Evolutionary conservation across 2,329 filamentous ascomycete genomes (phyloP).

Genomic region (Sordariomycetes sp.): DNA sequence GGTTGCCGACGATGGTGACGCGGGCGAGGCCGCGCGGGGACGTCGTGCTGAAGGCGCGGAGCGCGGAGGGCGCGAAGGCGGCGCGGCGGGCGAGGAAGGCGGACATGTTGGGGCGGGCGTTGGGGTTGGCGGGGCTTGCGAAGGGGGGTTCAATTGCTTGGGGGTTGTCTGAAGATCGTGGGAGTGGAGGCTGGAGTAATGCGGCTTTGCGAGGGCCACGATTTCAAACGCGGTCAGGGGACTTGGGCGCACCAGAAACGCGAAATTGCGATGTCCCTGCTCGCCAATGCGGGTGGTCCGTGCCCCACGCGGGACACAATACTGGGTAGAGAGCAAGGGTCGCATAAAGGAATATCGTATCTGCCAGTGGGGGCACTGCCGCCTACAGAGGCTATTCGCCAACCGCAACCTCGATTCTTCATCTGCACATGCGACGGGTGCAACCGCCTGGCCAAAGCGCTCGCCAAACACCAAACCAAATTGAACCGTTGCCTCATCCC

Average conservation of each 20-base stretch:
- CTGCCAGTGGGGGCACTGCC: background rate
- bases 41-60: slow-evolving; percentile 69
- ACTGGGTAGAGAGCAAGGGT: background rate
- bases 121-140: background rate
- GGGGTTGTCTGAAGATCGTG: slow-evolving; percentile 2
- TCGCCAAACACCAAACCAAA: no score
- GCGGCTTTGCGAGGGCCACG: slow-evolving; percentile 1
- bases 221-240: background rate
- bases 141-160: background rate
- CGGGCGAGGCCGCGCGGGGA: slow-evolving; percentile 57
- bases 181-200: background rate
- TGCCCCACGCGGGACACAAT: background rate
- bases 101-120: slow-evolving; percentile 17
- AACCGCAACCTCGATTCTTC: background rate
- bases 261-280: background rate
- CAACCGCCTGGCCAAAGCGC: background rate
- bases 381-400: background rate
- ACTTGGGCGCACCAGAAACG: background rate
- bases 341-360: background rate
- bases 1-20: slow-evolving; percentile 78
- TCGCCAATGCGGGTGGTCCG: background rate
- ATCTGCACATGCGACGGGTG: background rate
- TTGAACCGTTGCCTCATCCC: no score
- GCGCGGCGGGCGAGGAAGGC: slow-evolving; percentile 43
- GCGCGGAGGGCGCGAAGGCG: slow-evolving; percentile 33